phyloP scores from a whole-genome alignment of 2,329 filamentous ascomycete species.

The Phoma herbarum region DNA sequence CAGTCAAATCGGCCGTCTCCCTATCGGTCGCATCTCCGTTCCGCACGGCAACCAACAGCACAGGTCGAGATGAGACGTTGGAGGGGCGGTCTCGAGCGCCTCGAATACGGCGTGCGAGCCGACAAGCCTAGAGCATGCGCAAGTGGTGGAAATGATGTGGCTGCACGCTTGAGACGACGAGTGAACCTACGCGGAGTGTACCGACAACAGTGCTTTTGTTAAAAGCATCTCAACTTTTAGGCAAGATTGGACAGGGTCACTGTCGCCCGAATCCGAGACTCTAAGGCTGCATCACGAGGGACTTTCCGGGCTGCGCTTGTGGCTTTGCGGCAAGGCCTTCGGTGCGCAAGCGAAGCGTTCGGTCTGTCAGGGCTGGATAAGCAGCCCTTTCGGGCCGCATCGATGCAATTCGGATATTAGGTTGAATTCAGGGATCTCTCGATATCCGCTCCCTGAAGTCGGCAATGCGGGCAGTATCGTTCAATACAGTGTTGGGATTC shows the following conservation, averaged over 20 bases:
- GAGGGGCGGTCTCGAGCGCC: slow-evolving; percentile 7
- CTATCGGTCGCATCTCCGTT: slow-evolving; percentile 13
- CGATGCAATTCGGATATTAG: slow-evolving; percentile 10
- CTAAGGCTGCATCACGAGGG: not conserved
- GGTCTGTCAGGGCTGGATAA: not conserved
- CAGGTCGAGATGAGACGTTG: slow-evolving; percentile 8
- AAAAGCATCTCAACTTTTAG: not conserved
- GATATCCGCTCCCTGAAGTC: slow-evolving; percentile 23
- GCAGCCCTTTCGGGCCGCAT: slow-evolving; percentile 2
- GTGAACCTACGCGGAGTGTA: slow-evolving; percentile 9
- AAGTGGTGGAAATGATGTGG: slow-evolving; percentile 14
- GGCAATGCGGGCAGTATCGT: slow-evolving; percentile 9
- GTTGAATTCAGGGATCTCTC: slow-evolving; percentile 16
- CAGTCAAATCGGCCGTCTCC: not conserved
- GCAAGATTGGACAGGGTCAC: not conserved
- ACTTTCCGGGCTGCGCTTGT: slow-evolving; percentile 3
- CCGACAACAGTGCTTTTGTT: slow-evolving; percentile 6
- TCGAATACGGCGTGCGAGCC: slow-evolving; percentile 1
- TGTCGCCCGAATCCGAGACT: not conserved
- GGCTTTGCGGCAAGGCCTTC: not conserved
- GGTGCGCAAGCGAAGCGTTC: not conserved
- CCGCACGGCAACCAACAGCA: slow-evolving; percentile 3
- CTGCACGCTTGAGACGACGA: slow-evolving; percentile 2
- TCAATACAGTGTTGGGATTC: slow-evolving; percentile 9
- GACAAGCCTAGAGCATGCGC: not conserved